These are phyloP conservation scores for Penicillium maclennaniae DNA, from an alignment of 495 filamentous ascomycete species.

Conservation along the genomic window DNA sequence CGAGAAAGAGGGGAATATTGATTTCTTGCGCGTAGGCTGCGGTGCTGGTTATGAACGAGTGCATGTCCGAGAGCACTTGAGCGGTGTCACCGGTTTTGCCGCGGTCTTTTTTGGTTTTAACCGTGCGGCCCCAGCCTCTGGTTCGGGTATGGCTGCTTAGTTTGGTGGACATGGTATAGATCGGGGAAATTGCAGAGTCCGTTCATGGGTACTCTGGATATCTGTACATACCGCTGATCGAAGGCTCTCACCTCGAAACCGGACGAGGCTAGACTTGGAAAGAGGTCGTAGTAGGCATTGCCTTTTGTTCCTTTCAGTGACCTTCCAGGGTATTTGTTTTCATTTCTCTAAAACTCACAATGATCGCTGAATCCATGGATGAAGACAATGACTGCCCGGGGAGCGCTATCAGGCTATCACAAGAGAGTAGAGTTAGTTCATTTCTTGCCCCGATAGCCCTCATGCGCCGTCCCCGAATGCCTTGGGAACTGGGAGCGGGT, in stretches of 20 bases:
- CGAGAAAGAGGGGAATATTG: constrained; percentile 68
- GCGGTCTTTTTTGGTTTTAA: constrained; percentile 43
- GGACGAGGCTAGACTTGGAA: constrained; percentile 60
- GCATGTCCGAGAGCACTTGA: constrained; percentile 72
- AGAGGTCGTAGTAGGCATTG: constrained; percentile 68
- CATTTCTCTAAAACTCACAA: constrained; percentile 16
- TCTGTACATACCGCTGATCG: constrained; percentile 63
- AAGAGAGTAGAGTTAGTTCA: not conserved
- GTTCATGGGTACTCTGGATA: not conserved
- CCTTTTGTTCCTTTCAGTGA: constrained; percentile 26
- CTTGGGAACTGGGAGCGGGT: not conserved
- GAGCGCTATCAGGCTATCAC: constrained; percentile 44
- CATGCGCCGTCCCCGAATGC: no score
- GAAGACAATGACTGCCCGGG: constrained; percentile 67
- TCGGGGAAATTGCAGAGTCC: not conserved
- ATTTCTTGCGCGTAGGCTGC: constrained; percentile 29
- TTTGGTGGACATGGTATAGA: not conserved
- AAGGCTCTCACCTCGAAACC: constrained; percentile 71
- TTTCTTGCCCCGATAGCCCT: no score
- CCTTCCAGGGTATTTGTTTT: not conserved
- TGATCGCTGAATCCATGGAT: constrained; percentile 91
- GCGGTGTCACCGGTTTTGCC: constrained; percentile 69
- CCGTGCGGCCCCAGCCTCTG: constrained; percentile 54
- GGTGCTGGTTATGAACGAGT: constrained; percentile 53
- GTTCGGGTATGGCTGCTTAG: not conserved